Evolutionary conservation across 306 rosid genomes (phyloP).

Genomic region (Aeschynomene evenia): DNA sequence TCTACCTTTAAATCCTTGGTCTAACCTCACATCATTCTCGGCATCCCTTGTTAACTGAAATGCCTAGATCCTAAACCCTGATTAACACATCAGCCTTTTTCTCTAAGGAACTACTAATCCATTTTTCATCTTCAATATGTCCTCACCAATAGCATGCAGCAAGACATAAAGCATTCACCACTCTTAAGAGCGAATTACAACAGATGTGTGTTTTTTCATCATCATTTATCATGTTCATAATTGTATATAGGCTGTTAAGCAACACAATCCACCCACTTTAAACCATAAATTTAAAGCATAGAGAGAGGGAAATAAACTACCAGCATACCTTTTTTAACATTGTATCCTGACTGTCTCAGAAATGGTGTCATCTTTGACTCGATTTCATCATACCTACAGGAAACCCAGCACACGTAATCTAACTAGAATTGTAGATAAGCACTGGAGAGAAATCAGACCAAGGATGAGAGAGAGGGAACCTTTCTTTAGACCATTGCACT

Average conservation of each 20-base stretch:
- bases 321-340: slow-evolving; percentile 81
- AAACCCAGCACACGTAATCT: slow-evolving; percentile 13
- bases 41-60: neutral
- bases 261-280: slow-evolving; percentile 3
- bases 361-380: slow-evolving; percentile 93
- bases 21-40: slow-evolving; percentile 9
- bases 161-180: slow-evolving; percentile 8
- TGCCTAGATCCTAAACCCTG: neutral
- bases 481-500: slow-evolving; percentile 83
- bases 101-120: slow-evolving; percentile 3
- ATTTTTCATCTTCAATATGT: neutral
- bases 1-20: neutral
- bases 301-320: neutral
- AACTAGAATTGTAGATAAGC: neutral
- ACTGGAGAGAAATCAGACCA: neutral
- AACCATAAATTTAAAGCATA: neutral
- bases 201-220: neutral
- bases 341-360: slow-evolving; percentile 84
- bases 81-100: neutral
- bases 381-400: slow-evolving; percentile 81
- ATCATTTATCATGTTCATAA: neutral
- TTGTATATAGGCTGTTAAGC: slow-evolving; percentile 3
- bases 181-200: slow-evolving; percentile 10
- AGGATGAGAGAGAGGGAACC: slow-evolving; percentile 40
- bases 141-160: slow-evolving; percentile 7